Base-by-base conservation (phyloP, 75 land plant species). In the Gnetum montanum region DNA sequence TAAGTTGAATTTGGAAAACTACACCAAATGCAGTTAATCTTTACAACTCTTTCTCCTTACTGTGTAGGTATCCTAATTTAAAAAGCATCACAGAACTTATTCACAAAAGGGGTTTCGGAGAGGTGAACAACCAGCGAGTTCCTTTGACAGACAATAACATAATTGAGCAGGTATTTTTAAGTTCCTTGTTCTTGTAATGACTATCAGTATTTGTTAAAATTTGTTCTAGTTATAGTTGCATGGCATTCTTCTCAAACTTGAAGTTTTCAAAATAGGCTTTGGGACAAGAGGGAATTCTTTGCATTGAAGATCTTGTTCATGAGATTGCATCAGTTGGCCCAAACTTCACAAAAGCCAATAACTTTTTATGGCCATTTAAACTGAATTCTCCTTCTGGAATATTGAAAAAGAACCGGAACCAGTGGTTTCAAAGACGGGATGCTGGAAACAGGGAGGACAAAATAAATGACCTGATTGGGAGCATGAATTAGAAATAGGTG, bases 281-380 rank as follows among this genome's bases (percentile, higher is more conserved):
- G n/a, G 83, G 88, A 8, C 58, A 76, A 58, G 48, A 72, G 43
- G 78, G 73, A 19, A 73, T 85, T 27, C 67, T 86, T 8, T 86
- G 95, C 35, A 63, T 85, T 16, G 88, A 88, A 67, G 88, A 88
- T 61, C 66, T 88, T 12, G 69, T 88, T n/a, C 82, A 84, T 37
- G 80, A 84, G 67, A 81, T 88, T 33, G 68, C 66, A 11, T 72
- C 64, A 28, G 85, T 74, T 15, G 89, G 93, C 34, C 79, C 85
- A 20, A 77, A 85, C 58, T 88, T 88, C 56, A 78, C 73, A 60
- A 70, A 81, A 34, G 89, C 75, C 8, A 72, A 49, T 16, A 70
- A 53, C 54, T 88, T 78, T 52, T 49, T 88, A 46, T 76, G 70
- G 73, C 89, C 89, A 1, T 81, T 88, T 46, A 65, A 54, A 45